Conservation (phyloP, 139 green algal genomes). For the Dunaliella sp. region DNA sequence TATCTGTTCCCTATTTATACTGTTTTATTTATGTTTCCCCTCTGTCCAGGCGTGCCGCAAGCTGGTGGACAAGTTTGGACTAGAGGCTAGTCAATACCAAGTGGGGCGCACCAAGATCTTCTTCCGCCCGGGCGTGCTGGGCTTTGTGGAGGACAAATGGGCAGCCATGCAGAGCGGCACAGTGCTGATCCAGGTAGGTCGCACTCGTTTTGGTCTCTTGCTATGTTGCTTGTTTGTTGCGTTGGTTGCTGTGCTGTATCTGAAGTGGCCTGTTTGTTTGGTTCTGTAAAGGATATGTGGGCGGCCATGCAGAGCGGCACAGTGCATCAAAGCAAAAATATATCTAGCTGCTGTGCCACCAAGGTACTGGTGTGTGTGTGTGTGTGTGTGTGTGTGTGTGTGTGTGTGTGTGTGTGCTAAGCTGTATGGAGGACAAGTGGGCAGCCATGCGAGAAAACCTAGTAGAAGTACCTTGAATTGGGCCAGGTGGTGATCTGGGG, state of each 20-base stretch:
- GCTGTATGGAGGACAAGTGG: background rate
- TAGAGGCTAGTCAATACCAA: constrained; percentile 57
- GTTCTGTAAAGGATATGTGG: background rate
- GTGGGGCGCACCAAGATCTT: constrained; percentile 81
- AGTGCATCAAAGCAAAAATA: no score
- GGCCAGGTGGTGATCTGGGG: no score
- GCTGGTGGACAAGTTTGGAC: constrained; percentile 66
- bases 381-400: no score
- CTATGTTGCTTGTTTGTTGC: background rate
- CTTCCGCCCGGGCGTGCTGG: constrained; percentile 78
- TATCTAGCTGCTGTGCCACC: no score
- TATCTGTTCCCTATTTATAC: no score
- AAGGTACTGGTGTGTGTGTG: no score
- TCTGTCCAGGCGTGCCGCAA: constrained; percentile 43
- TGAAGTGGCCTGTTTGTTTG: background rate
- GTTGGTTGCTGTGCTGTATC: background rate
- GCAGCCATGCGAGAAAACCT: background rate
- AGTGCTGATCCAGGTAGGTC: constrained; percentile 9
- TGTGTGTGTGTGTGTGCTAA: no score
- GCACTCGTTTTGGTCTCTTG: background rate
- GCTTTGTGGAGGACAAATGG: constrained; percentile 60
- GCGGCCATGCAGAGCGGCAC: background rate
- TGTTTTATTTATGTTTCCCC: no score
- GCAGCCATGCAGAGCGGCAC: constrained; percentile 42
- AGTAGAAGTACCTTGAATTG: no score